A percentile compares a stretch with the other conserved stretches of the same genome.
phyloP scores from a whole-genome alignment of 164 flowering plant species.

The Saururus chinensis region DNA sequence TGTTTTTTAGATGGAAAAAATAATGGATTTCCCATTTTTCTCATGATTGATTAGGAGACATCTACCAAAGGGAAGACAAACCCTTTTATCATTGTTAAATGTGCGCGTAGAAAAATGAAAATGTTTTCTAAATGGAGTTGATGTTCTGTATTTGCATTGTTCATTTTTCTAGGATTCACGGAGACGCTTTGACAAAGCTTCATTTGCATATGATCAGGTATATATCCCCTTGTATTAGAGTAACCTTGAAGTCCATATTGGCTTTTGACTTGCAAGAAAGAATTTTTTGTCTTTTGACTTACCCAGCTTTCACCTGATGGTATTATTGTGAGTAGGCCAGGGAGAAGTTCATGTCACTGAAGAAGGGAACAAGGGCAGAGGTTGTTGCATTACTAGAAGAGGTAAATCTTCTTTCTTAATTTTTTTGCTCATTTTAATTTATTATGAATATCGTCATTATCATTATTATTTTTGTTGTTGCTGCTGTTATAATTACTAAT shows the following conservation, averaged over 20 bases:
- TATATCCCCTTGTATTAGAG: background rate
- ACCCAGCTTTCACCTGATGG: background rate
- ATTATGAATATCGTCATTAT: background rate
- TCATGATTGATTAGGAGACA: background rate
- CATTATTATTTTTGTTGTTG: background rate
- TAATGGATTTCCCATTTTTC: background rate
- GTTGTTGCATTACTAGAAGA: conserved; percentile 82
- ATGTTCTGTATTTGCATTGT: background rate
- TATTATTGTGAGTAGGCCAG: conserved; percentile 44
- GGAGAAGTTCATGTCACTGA: conserved; percentile 73
- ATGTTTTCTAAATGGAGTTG: background rate
- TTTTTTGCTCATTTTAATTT: too few species aligned
- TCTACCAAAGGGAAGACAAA: too few species aligned
- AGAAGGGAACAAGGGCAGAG: conserved; percentile 74
- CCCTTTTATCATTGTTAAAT: background rate
- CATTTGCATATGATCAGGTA: conserved; percentile 83
- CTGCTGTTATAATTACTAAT: background rate
- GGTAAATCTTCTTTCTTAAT: conserved; percentile 26
- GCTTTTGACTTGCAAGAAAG: too few species aligned
- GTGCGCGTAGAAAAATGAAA: background rate
- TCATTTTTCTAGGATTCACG: conserved; percentile 67
- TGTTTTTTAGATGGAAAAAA: background rate
- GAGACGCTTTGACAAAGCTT: conserved; percentile 69
- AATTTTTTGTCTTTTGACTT: too few species aligned
- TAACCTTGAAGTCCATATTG: too few species aligned